Percentiles rank a stretch among this genome's conserved stretches.
phyloP scores from a whole-genome alignment of 495 filamentous ascomycete genomes.

The Trypethelium eluteriae region DNA sequence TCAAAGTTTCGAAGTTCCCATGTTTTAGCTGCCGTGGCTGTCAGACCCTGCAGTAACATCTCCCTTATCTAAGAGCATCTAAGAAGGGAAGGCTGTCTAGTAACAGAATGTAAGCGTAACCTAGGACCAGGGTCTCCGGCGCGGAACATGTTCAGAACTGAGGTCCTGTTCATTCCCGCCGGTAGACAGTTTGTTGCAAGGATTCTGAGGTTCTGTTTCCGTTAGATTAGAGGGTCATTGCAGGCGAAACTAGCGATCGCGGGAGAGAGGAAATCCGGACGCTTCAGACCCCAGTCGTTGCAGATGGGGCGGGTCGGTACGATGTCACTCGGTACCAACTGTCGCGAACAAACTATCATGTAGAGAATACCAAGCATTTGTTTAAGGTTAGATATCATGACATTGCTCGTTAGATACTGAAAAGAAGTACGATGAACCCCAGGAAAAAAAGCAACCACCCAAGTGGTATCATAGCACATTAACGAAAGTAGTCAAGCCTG shows the following conservation, averaged over 20 bases:
- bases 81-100: background rate
- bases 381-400: background rate
- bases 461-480: conserved; percentile 7
- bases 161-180: background rate
- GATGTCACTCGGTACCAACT: background rate
- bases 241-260: background rate
- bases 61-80: background rate
- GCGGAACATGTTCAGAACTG: background rate
- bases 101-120: background rate
- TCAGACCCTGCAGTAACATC: no score
- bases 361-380: background rate
- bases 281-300: background rate
- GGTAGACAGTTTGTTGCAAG: background rate
- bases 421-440: background rate
- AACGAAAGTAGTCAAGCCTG: conserved; percentile 8
- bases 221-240: conserved; percentile 3
- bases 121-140: background rate
- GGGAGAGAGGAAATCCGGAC: background rate
- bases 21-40: no score
- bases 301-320: background rate
- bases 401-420: background rate
- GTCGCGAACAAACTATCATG: background rate
- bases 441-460: background rate
- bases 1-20: no score
- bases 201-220: background rate